Evolutionary conservation across 306 rosid genomes (phyloP).

Genomic region (Pyrus communis): DNA sequence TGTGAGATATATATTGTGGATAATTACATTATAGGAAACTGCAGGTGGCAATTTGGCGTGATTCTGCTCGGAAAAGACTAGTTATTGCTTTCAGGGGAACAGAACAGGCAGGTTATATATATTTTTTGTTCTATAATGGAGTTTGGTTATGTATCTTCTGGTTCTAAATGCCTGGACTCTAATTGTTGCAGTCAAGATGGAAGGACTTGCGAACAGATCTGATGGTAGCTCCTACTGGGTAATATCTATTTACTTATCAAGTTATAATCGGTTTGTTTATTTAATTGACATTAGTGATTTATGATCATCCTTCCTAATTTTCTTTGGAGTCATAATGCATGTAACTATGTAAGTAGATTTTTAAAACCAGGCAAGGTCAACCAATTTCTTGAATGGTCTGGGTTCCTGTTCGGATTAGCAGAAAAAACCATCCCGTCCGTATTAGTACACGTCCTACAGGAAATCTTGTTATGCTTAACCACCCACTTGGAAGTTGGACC

Average conservation of each 20-base stretch:
- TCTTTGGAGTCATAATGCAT: background rate
- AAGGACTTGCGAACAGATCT: conserved; percentile 88
- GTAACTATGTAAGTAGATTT: background rate
- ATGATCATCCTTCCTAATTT: background rate
- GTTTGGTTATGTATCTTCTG: background rate
- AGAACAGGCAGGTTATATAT: conserved; percentile 60
- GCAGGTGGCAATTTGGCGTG: conserved; percentile 98
- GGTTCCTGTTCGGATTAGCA: background rate
- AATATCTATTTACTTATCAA: conserved; percentile 22
- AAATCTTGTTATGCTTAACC: background rate
- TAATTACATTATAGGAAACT: conserved; percentile 20
- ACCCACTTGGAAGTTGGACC: background rate
- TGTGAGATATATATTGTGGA: conserved; percentile 14
- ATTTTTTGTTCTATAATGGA: conserved; percentile 8
- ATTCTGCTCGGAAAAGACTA: conserved; percentile 58
- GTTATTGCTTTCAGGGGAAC: conserved; percentile 96
- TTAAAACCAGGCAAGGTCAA: background rate
- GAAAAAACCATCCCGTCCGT: background rate
- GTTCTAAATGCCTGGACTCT: conserved; percentile 13
- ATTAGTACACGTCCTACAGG: background rate
- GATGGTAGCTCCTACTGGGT: conserved; percentile 87
- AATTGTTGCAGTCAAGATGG: conserved; percentile 64
- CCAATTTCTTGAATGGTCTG: background rate
- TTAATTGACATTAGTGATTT: background rate
- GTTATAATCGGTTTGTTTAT: background rate